These are phyloP conservation scores for Gossypium gossypioides DNA, from an alignment of 441 rosid genomes.

Conservation along the genomic window DNA sequence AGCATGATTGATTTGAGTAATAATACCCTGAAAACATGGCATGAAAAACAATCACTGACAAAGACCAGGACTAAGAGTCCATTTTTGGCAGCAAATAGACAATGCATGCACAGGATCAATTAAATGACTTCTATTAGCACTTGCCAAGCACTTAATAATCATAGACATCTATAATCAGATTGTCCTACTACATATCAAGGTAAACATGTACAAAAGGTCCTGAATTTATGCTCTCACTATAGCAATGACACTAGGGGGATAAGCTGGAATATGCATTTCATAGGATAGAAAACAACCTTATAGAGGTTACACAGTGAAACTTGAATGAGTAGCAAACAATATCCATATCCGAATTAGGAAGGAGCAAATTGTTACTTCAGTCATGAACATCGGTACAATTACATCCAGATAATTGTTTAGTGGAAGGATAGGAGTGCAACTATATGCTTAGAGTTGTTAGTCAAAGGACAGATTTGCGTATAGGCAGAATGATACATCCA, in stretches of 20 bases:
- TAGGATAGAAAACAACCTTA: not conserved
- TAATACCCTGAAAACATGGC: constrained; percentile 32
- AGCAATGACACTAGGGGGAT: not conserved
- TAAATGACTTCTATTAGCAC: not conserved
- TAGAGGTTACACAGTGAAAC: not conserved
- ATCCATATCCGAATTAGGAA: not conserved
- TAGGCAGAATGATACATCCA: not conserved
- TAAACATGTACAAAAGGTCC: not conserved
- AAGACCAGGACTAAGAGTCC: not conserved
- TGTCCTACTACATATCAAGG: not conserved
- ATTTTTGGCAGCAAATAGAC: not conserved
- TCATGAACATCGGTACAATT: not conserved
- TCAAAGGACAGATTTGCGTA: not conserved
- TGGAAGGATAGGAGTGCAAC: not conserved
- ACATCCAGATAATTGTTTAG: not conserved
- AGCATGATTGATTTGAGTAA: constrained; percentile 67
- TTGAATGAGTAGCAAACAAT: not conserved
- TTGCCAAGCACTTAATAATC: not conserved
- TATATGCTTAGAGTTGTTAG: not conserved
- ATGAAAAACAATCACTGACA: not conserved
- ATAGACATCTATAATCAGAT: not conserved
- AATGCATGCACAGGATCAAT: not conserved
- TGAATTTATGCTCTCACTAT: not conserved
- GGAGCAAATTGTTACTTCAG: not conserved
- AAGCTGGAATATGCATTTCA: not conserved